phyloP scores from a whole-genome alignment of 1,284 basidiomycete genomes.

The Ceratobasidium papillatum region DNA sequence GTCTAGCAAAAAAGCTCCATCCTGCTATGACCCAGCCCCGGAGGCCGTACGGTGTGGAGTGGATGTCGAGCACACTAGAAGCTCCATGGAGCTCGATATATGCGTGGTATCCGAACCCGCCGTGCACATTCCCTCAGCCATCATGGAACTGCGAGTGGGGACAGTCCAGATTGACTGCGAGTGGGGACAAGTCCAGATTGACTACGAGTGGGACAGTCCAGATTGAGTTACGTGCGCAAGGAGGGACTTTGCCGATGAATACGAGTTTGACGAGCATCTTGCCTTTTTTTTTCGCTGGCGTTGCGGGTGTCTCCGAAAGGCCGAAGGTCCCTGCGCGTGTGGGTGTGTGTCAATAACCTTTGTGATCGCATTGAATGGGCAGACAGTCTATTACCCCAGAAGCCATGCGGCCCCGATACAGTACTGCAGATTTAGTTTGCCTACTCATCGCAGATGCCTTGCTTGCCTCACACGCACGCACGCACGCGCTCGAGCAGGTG shows the following conservation, averaged over 20 bases:
- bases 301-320: conserved; percentile 10
- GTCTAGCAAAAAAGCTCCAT: not conserved
- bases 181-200: too few species aligned
- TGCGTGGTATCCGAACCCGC: conserved; percentile 5
- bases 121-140: not conserved
- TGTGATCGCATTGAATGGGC: not conserved
- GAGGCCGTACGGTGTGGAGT: conserved; percentile 7
- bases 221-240: not conserved
- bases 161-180: too few species aligned
- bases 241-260: not conserved
- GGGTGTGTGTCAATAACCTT: conserved; percentile 16
- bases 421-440: not conserved
- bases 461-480: not conserved
- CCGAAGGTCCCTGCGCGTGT: conserved; percentile 9
- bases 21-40: not conserved
- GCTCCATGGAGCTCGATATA: not conserved
- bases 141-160: not conserved
- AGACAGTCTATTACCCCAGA: conserved; percentile 21
- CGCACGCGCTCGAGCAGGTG: too few species aligned
- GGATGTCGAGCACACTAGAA: conserved; percentile 10
- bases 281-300: not conserved
- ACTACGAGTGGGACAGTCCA: not conserved
- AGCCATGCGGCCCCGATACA: not conserved
- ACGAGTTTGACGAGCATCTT: not conserved
- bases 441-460: not conserved